Conservation (phyloP, 164 flowering plant genomes). For the Vitis amurensis region DNA sequence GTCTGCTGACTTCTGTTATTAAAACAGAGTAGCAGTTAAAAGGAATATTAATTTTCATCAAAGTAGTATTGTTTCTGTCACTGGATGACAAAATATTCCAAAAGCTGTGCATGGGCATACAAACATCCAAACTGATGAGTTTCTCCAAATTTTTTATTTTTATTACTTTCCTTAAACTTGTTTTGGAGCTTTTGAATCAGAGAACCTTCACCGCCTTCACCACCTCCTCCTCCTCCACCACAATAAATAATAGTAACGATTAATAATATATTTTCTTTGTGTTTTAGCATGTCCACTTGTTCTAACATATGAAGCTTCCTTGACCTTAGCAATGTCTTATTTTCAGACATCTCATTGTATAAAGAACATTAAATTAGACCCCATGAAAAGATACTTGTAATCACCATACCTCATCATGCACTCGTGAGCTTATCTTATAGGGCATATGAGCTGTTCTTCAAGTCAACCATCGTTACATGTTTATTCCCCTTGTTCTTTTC, state of each 20-base stretch:
- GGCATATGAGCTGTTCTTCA: slow-evolving; percentile 21
- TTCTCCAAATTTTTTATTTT: neutral
- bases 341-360: slow-evolving; percentile 11
- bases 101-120: slow-evolving; percentile 4
- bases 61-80: neutral
- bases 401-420: slow-evolving; percentile 26
- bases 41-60: neutral
- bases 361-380: slow-evolving; percentile 5
- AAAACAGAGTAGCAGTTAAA: too few species aligned
- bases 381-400: slow-evolving; percentile 14
- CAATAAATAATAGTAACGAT: neutral
- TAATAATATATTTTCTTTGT: neutral
- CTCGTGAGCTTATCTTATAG: slow-evolving; percentile 16
- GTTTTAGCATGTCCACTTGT: slow-evolving; percentile 16
- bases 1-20: too few species aligned
- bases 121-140: neutral
- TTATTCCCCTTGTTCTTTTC: neutral
- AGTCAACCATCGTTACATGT: slow-evolving; percentile 23
- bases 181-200: neutral
- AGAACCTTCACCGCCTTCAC: slow-evolving; percentile 2
- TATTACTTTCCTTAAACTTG: slow-evolving; percentile 1
- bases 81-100: slow-evolving; percentile 2
- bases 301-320: slow-evolving; percentile 23
- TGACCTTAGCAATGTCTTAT: slow-evolving; percentile 18
- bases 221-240: neutral